Conservation (phyloP, 192 early-diverging fungal genomes). For the Linnemannia exigua region DNA sequence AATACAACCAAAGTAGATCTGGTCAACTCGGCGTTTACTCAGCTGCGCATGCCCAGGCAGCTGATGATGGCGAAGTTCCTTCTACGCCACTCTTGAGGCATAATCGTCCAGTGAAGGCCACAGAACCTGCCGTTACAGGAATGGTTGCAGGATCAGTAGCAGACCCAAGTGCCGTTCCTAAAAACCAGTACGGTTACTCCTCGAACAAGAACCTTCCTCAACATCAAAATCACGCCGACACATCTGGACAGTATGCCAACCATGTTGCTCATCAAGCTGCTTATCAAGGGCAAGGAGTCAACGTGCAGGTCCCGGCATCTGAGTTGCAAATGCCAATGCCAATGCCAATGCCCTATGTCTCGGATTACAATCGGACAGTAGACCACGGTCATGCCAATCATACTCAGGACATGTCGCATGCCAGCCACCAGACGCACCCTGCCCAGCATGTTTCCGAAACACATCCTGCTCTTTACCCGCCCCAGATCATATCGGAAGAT, state of each 20-base stretch:
- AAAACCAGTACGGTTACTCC: neutral
- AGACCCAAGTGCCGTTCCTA: neutral
- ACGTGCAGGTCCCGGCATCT: neutral
- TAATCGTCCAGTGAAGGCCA: neutral
- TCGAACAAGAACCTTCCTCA: neutral
- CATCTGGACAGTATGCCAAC: neutral
- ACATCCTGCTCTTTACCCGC: slow-evolving; percentile 34
- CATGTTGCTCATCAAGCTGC: neutral
- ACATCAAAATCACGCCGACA: neutral
- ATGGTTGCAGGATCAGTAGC: neutral
- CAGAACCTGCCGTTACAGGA: neutral
- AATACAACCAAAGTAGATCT: neutral
- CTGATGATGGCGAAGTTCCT: slow-evolving; percentile 21
- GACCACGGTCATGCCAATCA: slow-evolving; percentile 11
- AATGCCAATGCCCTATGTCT: slow-evolving; percentile 33
- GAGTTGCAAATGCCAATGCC: slow-evolving; percentile 24
- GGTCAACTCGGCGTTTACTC: neutral
- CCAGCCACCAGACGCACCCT: slow-evolving; percentile 3
- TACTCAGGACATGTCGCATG: slow-evolving; percentile 15
- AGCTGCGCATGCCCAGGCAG: neutral
- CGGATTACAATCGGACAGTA: slow-evolving; percentile 8
- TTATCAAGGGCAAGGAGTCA: slow-evolving; percentile 1
- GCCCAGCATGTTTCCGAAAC: slow-evolving; percentile 13
- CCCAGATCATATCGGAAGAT: slow-evolving; percentile 40
- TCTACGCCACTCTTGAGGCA: slow-evolving; percentile 37